Percentiles rank a stretch among this genome's conserved stretches.
These are phyloP conservation scores for Protomyces inundatus DNA, from an alignment of 1,139 yeast genomes.

Conservation along the genomic window DNA sequence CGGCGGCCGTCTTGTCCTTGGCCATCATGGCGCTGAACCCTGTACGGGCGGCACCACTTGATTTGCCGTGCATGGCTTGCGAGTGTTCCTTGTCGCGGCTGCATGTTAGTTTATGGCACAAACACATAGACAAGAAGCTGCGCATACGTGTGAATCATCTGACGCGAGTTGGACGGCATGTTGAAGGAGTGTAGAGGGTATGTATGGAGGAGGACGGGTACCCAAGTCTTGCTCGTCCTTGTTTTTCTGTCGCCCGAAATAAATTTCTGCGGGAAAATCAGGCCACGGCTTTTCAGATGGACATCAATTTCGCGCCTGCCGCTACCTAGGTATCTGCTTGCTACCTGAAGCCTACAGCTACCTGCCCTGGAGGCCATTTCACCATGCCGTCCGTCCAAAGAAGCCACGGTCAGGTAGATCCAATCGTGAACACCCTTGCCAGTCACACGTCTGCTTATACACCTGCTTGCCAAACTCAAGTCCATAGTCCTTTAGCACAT, in stretches of 20 bases:
- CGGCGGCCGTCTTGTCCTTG: conserved; percentile 73
- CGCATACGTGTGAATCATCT: conserved; percentile 17
- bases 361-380: too few relatives aligned
- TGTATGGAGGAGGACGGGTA: too few relatives aligned
- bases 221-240: too few relatives aligned
- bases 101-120: neutral
- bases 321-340: too few relatives aligned
- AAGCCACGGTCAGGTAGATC: neutral
- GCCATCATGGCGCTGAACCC: conserved; percentile 74
- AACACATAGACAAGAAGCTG: neutral
- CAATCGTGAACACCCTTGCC: conserved; percentile 17
- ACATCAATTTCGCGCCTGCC: too few relatives aligned
- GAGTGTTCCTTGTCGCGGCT: conserved; percentile 23
- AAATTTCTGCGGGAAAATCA: neutral
- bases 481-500: conserved; percentile 33
- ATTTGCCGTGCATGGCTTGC: conserved; percentile 73
- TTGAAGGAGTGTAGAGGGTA: neutral
- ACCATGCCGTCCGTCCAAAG: neutral
- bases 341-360: too few relatives aligned
- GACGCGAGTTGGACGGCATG: conserved; percentile 1
- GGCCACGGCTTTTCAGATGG: neutral
- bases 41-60: conserved; percentile 52
- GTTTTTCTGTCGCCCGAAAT: neutral
- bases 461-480: conserved; percentile 9
- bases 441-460: conserved; percentile 20